These are phyloP conservation scores for Magnusiomyces suaveolens DNA, from an alignment of 1,139 yeast species.

Conservation along the genomic window DNA sequence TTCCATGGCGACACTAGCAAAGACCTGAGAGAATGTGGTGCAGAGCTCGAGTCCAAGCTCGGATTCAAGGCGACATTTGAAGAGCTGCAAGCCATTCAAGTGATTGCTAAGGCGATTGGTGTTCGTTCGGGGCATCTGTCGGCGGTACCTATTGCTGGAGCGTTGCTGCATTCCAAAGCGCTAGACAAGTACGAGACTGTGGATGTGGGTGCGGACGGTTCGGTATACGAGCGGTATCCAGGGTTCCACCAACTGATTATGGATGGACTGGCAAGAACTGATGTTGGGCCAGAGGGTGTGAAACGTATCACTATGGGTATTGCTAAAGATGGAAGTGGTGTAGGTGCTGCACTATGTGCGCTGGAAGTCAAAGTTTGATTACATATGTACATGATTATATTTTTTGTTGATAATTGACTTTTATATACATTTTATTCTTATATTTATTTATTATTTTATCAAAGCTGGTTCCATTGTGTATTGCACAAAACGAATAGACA, in stretches of 20 bases:
- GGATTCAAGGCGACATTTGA: slow-evolving; percentile 41
- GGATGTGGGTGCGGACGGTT: slow-evolving; percentile 91
- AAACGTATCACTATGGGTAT: slow-evolving; percentile 64
- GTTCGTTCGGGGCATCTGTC: slow-evolving; percentile 78
- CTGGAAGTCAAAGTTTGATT: slow-evolving; percentile 17
- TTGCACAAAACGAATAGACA: no score
- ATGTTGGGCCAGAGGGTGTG: slow-evolving; percentile 44
- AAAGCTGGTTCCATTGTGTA: no score
- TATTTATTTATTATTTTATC: no score
- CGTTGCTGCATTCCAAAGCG: slow-evolving; percentile 49
- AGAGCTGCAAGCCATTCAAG: slow-evolving; percentile 64
- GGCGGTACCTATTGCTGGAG: slow-evolving; percentile 82
- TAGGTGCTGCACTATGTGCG: slow-evolving; percentile 93
- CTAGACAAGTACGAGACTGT: slow-evolving; percentile 48
- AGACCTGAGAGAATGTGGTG: slow-evolving; percentile 48
- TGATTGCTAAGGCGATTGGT: slow-evolving; percentile 66
- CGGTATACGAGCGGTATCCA: slow-evolving; percentile 87
- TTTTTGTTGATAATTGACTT: no score
- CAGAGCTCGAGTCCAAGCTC: not conserved
- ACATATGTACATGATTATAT: no score
- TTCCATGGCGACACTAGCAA: slow-evolving; percentile 75
- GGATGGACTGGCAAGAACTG: slow-evolving; percentile 57
- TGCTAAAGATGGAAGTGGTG: slow-evolving; percentile 92
- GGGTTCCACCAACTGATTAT: slow-evolving; percentile 68
- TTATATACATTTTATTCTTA: no score